These are phyloP conservation scores for Dictyostelium capitatum DNA, from an alignment of 78 protist species.

Conservation along the genomic window DNA sequence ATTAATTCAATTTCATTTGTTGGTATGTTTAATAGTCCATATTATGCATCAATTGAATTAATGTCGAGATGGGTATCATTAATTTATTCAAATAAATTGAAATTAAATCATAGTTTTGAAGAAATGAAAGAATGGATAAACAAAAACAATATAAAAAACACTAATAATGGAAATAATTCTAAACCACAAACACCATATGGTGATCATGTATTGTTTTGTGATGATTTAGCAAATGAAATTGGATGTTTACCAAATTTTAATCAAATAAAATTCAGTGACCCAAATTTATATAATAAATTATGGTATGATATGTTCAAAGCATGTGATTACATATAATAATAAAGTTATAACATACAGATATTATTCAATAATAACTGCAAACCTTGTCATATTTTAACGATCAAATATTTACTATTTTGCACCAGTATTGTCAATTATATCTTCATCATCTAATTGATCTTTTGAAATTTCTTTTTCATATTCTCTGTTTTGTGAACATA, in stretches of 20 bases:
- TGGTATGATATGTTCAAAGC: not conserved
- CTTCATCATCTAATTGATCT: too few relatives aligned
- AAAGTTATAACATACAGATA: too few relatives aligned
- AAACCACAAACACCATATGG: not conserved
- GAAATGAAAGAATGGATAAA: not conserved
- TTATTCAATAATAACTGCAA: too few relatives aligned
- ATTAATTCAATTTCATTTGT: not conserved
- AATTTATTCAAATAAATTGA: not conserved
- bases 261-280: not conserved
- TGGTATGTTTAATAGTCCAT: not conserved
- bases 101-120: too few relatives aligned
- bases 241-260: not conserved
- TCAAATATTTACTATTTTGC: too few relatives aligned
- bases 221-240: constrained; percentile 5
- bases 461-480: too few relatives aligned
- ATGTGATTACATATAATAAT: not conserved
- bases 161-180: not conserved
- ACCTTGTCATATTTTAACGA: too few relatives aligned
- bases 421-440: too few relatives aligned
- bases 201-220: not conserved
- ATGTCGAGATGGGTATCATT: not conserved
- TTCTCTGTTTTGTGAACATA: too few relatives aligned
- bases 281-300: not conserved
- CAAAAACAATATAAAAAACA: not conserved
- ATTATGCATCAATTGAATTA: not conserved